Conservation (phyloP, 2,329 filamentous ascomycete species). For the Coniella lustricola region DNA sequence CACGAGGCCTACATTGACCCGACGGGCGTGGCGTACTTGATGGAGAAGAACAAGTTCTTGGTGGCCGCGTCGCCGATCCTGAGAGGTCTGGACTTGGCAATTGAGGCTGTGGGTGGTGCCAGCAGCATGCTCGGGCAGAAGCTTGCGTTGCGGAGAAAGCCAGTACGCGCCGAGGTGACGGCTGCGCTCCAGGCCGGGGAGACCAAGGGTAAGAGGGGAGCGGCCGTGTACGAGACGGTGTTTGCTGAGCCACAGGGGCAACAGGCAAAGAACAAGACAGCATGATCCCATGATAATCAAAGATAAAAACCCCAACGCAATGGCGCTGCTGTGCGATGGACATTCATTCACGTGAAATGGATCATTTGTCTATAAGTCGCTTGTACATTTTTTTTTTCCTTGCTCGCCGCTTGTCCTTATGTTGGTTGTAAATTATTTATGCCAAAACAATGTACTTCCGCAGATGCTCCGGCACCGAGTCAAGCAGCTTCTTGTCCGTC, state of each 20-base stretch:
- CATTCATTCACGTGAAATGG: too few relatives aligned
- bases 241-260: slow-evolving; percentile 19
- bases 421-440: slow-evolving; percentile 39
- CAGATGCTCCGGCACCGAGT: slow-evolving; percentile 74
- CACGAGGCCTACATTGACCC: slow-evolving; percentile 23
- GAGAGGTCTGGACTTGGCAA: slow-evolving; percentile 38
- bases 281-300: slow-evolving; percentile 3
- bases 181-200: slow-evolving; percentile 17
- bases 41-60: slow-evolving; percentile 29
- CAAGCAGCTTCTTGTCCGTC: slow-evolving; percentile 73
- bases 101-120: slow-evolving; percentile 26
- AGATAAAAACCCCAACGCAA: slow-evolving; percentile 1
- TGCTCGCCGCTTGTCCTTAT: slow-evolving; percentile 1
- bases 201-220: slow-evolving; percentile 16
- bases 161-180: slow-evolving; percentile 22
- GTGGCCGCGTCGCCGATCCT: slow-evolving; percentile 30
- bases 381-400: slow-evolving; percentile 7
- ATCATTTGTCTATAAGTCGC: too few relatives aligned
- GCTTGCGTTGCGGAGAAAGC: slow-evolving; percentile 20
- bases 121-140: slow-evolving; percentile 26
- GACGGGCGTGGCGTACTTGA: slow-evolving; percentile 27
- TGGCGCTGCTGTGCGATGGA: too few relatives aligned
- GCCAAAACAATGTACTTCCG: slow-evolving; percentile 92
- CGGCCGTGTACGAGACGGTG: slow-evolving; percentile 25
- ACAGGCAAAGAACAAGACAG: neutral